Conservation (phyloP, 2,329 filamentous ascomycete genomes). For the Botryosphaeria dothidea region DNA sequence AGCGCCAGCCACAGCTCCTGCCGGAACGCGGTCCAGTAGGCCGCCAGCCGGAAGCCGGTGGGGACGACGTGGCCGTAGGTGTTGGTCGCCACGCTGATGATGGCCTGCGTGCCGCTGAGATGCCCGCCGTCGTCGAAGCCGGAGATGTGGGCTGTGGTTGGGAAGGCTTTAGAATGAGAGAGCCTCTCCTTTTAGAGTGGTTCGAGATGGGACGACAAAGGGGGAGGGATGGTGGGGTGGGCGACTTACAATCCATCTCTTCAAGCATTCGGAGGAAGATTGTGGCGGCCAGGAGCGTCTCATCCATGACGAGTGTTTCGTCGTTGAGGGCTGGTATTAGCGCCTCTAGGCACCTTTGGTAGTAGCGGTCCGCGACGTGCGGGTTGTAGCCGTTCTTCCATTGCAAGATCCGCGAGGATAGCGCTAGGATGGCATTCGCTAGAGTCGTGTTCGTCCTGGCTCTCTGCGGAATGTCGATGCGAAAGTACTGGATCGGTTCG, state of each 20-base stretch:
- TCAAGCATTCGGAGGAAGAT: slow-evolving; percentile 43
- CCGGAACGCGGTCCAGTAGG: slow-evolving; percentile 40
- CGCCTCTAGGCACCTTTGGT: slow-evolving; percentile 42
- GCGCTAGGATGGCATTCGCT: slow-evolving; percentile 46
- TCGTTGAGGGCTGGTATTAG: slow-evolving; percentile 44
- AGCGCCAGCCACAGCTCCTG: slow-evolving; percentile 37
- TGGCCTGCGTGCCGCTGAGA: slow-evolving; percentile 30
- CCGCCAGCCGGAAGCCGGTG: slow-evolving; percentile 33
- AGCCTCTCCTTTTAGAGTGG: neutral
- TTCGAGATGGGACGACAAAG: neutral
- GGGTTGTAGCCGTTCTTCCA: slow-evolving; percentile 41
- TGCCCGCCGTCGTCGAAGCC: slow-evolving; percentile 39
- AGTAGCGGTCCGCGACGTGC: slow-evolving; percentile 44
- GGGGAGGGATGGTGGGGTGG: neutral
- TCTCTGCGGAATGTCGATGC: slow-evolving; percentile 35
- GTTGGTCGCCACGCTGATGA: slow-evolving; percentile 1
- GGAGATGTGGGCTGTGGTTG: slow-evolving; percentile 30
- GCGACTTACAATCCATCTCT: slow-evolving; percentile 40
- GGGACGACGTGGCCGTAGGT: slow-evolving; percentile 27
- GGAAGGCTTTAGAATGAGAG: neutral
- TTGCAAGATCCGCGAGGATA: slow-evolving; percentile 45
- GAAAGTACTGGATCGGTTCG: slow-evolving; percentile 35
- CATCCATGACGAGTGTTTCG: slow-evolving; percentile 40
- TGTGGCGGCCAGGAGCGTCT: slow-evolving; percentile 43
- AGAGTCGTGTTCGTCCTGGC: slow-evolving; percentile 40